Conservation (phyloP, 169 alveolate genomes). For the Hammondia hammondi region DNA sequence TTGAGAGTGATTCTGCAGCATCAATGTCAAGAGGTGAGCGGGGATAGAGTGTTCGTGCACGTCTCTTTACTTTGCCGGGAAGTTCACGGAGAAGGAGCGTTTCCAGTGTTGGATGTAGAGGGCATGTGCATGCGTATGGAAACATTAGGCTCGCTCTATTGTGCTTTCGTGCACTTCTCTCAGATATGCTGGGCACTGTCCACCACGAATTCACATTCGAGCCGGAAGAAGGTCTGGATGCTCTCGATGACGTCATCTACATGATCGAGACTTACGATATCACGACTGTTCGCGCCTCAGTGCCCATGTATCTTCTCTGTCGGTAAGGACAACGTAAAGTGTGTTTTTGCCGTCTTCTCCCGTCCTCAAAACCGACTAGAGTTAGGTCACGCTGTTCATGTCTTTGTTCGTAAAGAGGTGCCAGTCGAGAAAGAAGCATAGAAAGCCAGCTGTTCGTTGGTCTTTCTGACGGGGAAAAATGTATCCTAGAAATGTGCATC, state of each 20-base stretch:
- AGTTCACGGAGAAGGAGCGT: not conserved
- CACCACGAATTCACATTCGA: slow-evolving; percentile 87
- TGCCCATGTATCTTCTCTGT: slow-evolving; percentile 88
- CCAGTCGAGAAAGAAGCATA: too few species aligned
- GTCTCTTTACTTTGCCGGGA: not conserved
- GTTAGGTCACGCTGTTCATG: too few species aligned
- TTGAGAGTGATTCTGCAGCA: not conserved
- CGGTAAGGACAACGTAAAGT: slow-evolving; percentile 62
- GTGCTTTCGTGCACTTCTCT: not conserved
- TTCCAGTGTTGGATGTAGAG: not conserved
- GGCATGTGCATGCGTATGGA: not conserved
- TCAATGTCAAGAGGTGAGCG: not conserved
- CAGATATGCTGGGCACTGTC: slow-evolving; percentile 83
- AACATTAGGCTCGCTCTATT: not conserved
- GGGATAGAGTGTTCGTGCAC: not conserved
- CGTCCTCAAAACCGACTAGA: not conserved
- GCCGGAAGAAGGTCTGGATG: slow-evolving; percentile 77
- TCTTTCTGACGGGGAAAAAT: not conserved
- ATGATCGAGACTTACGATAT: slow-evolving; percentile 88
- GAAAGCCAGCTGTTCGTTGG: not conserved
- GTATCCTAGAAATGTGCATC: not conserved
- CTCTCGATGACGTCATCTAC: slow-evolving; percentile 83
- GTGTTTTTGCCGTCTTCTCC: not conserved
- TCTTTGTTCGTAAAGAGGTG: not conserved
- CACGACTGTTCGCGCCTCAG: slow-evolving; percentile 89